phyloP scores from a whole-genome alignment of 2,329 filamentous ascomycete species.

The Geosmithia putterillii region DNA sequence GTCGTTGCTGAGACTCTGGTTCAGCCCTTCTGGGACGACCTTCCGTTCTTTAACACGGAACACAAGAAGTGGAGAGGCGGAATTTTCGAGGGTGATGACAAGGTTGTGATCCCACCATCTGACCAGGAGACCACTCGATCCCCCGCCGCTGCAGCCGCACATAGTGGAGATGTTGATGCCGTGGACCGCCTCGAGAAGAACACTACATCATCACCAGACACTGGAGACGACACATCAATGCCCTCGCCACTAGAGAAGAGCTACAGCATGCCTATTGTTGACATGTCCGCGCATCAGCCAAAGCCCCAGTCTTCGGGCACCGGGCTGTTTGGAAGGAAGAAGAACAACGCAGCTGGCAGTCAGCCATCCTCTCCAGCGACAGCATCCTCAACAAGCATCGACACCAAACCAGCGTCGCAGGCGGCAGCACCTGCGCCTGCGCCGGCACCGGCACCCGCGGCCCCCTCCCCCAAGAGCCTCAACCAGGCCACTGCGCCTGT shows the following conservation, averaged over 20 bases:
- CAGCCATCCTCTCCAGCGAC: constrained; percentile 12
- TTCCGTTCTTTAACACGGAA: constrained; percentile 76
- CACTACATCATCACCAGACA: constrained; percentile 22
- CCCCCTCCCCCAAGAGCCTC: constrained; percentile 19
- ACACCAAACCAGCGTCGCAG: constrained; percentile 33
- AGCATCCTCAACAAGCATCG: constrained; percentile 34
- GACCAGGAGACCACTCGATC: constrained; percentile 2
- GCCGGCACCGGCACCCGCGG: constrained; percentile 6
- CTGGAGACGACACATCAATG: constrained; percentile 12
- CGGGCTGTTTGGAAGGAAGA: constrained; percentile 38
- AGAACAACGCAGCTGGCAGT: constrained; percentile 21
- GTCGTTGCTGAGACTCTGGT: constrained; percentile 88
- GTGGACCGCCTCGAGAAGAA: constrained; percentile 29
- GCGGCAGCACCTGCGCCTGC: constrained; percentile 9
- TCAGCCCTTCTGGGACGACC: constrained; percentile 89
- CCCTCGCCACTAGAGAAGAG: constrained; percentile 38
- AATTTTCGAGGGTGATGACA: constrained; percentile 54
- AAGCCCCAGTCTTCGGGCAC: constrained; percentile 13
- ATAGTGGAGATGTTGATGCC: constrained; percentile 35
- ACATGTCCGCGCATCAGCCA: constrained; percentile 10
- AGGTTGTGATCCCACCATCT: constrained; percentile 17
- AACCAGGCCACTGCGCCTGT: constrained; percentile 47
- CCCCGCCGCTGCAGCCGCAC: constrained; percentile 10
- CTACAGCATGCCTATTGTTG: constrained; percentile 32
- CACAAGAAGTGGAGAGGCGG: constrained; percentile 73